phyloP scores from a whole-genome alignment of 352 stramenopile genomes.

The Phytophthora ohioensis region DNA sequence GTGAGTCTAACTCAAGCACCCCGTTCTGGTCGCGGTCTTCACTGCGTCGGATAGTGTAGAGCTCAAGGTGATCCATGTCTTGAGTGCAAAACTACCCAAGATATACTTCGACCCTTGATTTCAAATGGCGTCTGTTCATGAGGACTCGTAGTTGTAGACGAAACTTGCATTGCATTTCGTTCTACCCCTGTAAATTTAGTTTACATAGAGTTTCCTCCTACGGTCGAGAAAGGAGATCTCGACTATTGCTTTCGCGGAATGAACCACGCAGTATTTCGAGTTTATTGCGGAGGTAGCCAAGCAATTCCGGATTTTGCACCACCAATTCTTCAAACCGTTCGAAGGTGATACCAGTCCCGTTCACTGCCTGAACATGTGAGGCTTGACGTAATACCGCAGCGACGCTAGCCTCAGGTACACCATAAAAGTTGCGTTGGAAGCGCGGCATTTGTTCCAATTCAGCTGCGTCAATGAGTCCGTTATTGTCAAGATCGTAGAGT shows the following conservation, averaged over 20 bases:
- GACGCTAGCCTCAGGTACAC: constrained; percentile 38
- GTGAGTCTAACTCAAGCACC: constrained; percentile 68
- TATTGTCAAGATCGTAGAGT: constrained; percentile 72
- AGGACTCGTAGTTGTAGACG: neutral
- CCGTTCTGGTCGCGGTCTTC: constrained; percentile 67
- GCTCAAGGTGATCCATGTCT: constrained; percentile 26
- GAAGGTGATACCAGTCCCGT: constrained; percentile 41
- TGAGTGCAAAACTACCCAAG: too few species aligned
- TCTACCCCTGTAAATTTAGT: constrained; percentile 30
- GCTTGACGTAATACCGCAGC: constrained; percentile 39
- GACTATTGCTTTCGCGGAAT: constrained; percentile 42
- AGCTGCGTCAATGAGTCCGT: constrained; percentile 57
- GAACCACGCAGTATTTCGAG: constrained; percentile 66
- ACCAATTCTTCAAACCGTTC: constrained; percentile 56
- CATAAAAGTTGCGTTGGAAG: constrained; percentile 66
- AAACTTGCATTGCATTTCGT: neutral
- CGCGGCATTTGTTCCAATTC: constrained; percentile 60
- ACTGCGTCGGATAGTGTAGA: constrained; percentile 67
- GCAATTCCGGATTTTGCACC: constrained; percentile 46
- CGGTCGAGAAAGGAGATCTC: constrained; percentile 3
- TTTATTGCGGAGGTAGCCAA: constrained; percentile 57
- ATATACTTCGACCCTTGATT: too few species aligned
- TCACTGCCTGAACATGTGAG: constrained; percentile 20
- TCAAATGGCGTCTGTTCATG: constrained; percentile 14
- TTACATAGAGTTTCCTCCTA: constrained; percentile 26